Conservation (phyloP, 345 rosid genomes). For the Syzygium aqueum region DNA sequence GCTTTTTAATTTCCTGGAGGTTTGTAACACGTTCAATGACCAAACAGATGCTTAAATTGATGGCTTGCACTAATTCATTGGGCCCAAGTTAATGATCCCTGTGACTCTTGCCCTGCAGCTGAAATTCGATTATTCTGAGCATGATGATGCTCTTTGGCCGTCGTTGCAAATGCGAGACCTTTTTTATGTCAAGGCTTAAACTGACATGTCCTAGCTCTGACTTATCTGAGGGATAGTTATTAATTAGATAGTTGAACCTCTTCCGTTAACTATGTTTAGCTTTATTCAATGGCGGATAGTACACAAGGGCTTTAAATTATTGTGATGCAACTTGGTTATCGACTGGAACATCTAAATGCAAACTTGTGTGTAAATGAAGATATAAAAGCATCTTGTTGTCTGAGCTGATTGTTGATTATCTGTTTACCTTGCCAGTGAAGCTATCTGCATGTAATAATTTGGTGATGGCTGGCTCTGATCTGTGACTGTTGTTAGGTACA, state of each 20-base stretch:
- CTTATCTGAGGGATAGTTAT: background rate
- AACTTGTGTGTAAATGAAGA: background rate
- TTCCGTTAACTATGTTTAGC: background rate
- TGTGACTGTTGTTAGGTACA: slow-evolving; percentile 36
- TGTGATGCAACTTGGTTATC: background rate
- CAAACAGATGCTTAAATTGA: background rate
- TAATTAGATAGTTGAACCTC: background rate
- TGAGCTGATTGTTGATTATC: background rate
- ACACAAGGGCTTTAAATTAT: background rate
- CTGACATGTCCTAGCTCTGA: background rate
- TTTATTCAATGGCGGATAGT: background rate
- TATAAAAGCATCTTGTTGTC: background rate
- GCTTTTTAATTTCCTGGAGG: background rate
- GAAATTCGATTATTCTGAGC: background rate
- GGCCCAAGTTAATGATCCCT: background rate
- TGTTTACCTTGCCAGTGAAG: background rate
- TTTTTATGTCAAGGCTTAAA: background rate
- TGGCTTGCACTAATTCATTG: background rate
- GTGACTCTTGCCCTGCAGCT: background rate
- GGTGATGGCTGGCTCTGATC: background rate
- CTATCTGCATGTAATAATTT: background rate
- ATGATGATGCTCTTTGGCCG: background rate
- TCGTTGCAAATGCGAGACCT: background rate
- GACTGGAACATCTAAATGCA: background rate
- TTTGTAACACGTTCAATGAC: background rate